Base-by-base conservation (phyloP, 805 yeast genomes). In the Starmerella powellii region DNA sequence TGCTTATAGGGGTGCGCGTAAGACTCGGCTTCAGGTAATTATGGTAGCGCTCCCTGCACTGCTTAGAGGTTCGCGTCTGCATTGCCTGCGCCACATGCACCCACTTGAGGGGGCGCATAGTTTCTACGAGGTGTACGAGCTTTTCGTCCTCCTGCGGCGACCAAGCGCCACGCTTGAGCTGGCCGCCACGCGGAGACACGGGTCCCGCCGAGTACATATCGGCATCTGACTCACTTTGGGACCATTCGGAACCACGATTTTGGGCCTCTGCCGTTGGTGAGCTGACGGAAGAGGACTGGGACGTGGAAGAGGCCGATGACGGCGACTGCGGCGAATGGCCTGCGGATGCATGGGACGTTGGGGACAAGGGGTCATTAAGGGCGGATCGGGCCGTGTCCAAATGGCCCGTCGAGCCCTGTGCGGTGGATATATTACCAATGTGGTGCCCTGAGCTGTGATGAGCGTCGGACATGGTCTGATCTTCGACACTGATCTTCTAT, bases 41-140 rank as follows among this genome's bases (percentile, higher is more conserved):
- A 58, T 85, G 95, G 60, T 81, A 85, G 17, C 95, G 70, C 59
- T 85, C 95, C 31, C 95, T 67, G 57, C 95, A 84, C 61, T 85
- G 95, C 57, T 86, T 86, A 6, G 95, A 94, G 2, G 93, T 79
- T 49, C 95, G 68, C 4, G 88, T 71, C 24, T 77, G 78, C 45
- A 85, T 65, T 43, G 72, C 67, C 50, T 76, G 79, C 10, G 94
- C 76, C 16, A 86, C 83, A 45, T 82, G 70, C 5, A 86, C 95
- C 95, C 95, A 85, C 58, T 83, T 83, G 31, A 82, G 71, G 8
- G 94, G 85, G 4, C 93, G 93, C 58, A 73, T 78, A 19, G 73
- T 60, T 31, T 72, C 64, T 31, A 85, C 82, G 19, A 85, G 67
- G 18, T 78, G 80, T 56, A 85, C 61, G 37, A 85, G 69, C 52